Evolutionary conservation across 2,329 filamentous ascomycete genomes (phyloP), one percentile per base, ranked within the genome.

Genomic region (Penicillium sp.): DNA sequence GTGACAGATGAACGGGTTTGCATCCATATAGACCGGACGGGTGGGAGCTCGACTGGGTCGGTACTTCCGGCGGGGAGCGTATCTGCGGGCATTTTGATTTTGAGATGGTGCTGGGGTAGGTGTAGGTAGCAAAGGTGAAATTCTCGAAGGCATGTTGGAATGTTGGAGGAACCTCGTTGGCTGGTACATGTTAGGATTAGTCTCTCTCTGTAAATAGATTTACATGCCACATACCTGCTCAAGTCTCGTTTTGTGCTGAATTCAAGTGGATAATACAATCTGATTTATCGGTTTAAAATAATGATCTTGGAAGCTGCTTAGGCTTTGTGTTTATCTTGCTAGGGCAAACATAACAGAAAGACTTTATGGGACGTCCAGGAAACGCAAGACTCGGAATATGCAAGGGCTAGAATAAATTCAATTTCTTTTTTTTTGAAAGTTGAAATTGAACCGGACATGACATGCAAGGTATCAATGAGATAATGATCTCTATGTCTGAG

Each of bases 1-100:
- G 13, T 60, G 54, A 25, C 52, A 57, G 19, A 68, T 64, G 13
- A 64, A 57, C n/a, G 66, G 66, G 44, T 68, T 68, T 27, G 36
- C n/a, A 10, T 63, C 53, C 36, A 58, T 65, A 38, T 67, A 68
- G 49, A 58, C 61, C 13, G 66, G 62, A 33, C 62, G 57, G 4
- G 41, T 21, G 6, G 35, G 15, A 12, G 58, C 25, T 31, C 55
- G 41, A 35, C 31, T 50, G 50, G 54, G 53, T 57, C 52, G 64
- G 60, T 52, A 57, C 19, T 38, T 33, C n/a, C 38, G 25, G 39
- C 21, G 52, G 5, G 49, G 13, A 6, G 44, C 38, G 51, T 49
- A 58, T 45, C 57, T 61, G 33, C 39, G 56, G 21, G 25, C 52
- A 0, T 29, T 23, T 35, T 17, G 49, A 15, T 7, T 44, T n/a